Base-by-base conservation (phyloP, 2,329 filamentous ascomycete species). In the Sarocladium strictum region DNA sequence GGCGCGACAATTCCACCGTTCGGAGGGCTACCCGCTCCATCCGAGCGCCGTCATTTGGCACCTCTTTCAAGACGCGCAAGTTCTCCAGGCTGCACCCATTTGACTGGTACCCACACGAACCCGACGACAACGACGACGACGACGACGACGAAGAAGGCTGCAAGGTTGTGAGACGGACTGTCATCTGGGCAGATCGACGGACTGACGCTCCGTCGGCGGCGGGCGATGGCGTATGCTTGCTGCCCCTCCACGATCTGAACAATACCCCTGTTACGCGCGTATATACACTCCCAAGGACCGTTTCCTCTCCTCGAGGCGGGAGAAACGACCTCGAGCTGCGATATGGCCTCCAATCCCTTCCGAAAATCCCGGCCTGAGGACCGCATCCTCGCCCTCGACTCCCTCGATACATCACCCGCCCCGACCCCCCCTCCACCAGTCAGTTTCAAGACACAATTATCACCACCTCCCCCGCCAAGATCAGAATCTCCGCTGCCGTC, bases 301-400 rank as follows among this genome's bases (percentile, higher is more conserved):
- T 32, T 7, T 32, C 29, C 12, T 7, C 29, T 12, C 12, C 29
- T 32, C 12, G 29, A 32, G 29, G 29, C 29, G 29, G 6, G 12
- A 32, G 6, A 32, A 12, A 32, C 29, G 10, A 5, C 45, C 43
- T 19, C 54, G 43, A 53, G 55, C 27, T 54, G 49, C 56, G 61
- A 23, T 41, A 65, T 65, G 62, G 77, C 64, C 70, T 78, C 67
- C 41, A 81, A 81, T 60, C 78, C 78, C 11, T 81, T 81, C 62
- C 77, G 78, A 58, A 76, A 72, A 60, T 77, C 72, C 64, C 60
- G 58, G 32, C 57, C 62, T 41, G 17, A 60, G 60, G 43, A 58
- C 58, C 52, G 60, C 61, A 51, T 57, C 61, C 56, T 63, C 58
- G 23, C 64, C 54, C 64, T 70, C 56, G 62, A 67, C 45, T 58